These are phyloP conservation scores for Wickerhamiella sorbophila DNA, from an alignment of 805 yeast species.

Conservation along the genomic window DNA sequence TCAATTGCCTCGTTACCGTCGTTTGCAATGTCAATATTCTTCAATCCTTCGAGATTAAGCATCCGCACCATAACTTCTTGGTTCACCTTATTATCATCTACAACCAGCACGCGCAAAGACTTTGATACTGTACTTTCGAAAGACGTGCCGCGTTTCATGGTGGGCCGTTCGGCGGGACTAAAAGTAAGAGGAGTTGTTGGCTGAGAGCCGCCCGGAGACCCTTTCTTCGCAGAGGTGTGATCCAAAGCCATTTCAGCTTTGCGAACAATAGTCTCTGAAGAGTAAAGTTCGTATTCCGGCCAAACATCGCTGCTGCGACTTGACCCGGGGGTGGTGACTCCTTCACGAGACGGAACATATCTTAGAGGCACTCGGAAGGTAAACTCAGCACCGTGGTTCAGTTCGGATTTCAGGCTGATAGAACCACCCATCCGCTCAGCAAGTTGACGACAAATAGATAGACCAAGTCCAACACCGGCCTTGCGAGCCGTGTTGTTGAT, in stretches of 20 bases:
- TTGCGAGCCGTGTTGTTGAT: constrained; percentile 79
- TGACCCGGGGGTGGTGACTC: neutral
- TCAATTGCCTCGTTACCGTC: constrained; percentile 87
- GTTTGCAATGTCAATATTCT: constrained; percentile 58
- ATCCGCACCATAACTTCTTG: constrained; percentile 87
- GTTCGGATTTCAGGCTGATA: constrained; percentile 52
- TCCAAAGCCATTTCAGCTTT: constrained; percentile 4
- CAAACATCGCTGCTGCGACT: constrained; percentile 2
- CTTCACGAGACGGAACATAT: constrained; percentile 6
- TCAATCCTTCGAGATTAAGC: constrained; percentile 71
- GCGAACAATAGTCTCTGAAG: constrained; percentile 6
- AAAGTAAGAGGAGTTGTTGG: neutral
- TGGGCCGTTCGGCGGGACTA: constrained; percentile 4
- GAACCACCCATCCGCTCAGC: constrained; percentile 87
- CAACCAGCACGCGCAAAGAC: constrained; percentile 48
- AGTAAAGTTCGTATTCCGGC: constrained; percentile 12
- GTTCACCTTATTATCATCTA: constrained; percentile 87
- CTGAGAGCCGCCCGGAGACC: neutral
- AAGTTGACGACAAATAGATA: constrained; percentile 77
- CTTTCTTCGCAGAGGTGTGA: neutral
- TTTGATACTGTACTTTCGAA: constrained; percentile 5
- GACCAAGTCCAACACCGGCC: constrained; percentile 94
- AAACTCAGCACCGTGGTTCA: constrained; percentile 77
- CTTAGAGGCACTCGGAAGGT: constrained; percentile 45
- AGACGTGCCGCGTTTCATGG: constrained; percentile 6